Conservation (phyloP, 2,329 filamentous ascomycete species). For the Botryotinia globosa region DNA sequence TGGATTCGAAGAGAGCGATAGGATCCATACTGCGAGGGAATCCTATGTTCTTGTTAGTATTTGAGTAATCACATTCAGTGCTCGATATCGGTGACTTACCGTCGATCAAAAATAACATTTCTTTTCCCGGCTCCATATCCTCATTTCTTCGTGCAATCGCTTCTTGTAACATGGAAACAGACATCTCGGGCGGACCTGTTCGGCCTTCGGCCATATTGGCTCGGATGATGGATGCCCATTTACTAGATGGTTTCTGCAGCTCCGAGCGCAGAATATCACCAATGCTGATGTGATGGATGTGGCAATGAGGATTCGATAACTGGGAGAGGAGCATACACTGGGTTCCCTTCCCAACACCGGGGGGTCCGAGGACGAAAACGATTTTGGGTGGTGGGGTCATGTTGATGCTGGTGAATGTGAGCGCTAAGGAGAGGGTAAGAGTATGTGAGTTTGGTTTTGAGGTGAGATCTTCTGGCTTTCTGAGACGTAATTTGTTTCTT, state of each 20-base stretch:
- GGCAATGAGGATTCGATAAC: not conserved
- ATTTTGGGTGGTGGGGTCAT: not conserved
- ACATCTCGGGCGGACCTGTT: slow-evolving; percentile 5
- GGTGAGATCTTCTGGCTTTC: not conserved
- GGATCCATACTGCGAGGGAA: not conserved
- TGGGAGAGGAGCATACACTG: slow-evolving; percentile 3
- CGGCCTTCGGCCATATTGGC: slow-evolving; percentile 7
- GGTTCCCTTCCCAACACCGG: slow-evolving; percentile 9
- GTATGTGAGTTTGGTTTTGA: not conserved
- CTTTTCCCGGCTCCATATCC: not conserved
- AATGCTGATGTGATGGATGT: slow-evolving; percentile 4
- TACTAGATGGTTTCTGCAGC: not conserved
- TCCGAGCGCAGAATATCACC: slow-evolving; percentile 1
- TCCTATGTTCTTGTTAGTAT: not conserved
- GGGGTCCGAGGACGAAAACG: slow-evolving; percentile 1
- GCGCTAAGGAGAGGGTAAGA: not conserved
- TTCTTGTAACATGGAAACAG: not conserved
- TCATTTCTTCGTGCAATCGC: not conserved
- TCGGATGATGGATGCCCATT: slow-evolving; percentile 2
- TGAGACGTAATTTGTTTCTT: not conserved
- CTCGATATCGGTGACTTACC: not conserved
- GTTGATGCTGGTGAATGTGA: not conserved
- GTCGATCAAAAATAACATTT: slow-evolving; percentile 2
- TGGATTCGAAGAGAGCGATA: not conserved
- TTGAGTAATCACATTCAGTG: not conserved